A percentile compares a stretch with the other conserved stretches of the same genome.
Conservation (phyloP, 441 rosid species). For the Hura crepitans region DNA sequence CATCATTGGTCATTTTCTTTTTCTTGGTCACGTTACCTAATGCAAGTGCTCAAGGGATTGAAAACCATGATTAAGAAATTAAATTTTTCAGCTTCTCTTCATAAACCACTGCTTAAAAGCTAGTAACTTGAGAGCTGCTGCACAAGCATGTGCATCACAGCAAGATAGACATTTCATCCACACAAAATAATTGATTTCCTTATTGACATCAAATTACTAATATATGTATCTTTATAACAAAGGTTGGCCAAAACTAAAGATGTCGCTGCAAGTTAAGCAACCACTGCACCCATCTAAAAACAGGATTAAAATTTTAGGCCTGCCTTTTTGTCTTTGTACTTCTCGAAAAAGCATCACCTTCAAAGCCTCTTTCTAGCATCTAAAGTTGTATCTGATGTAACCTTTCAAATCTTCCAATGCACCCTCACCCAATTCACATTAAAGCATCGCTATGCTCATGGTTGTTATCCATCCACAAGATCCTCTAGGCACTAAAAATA, state of each 20-base stretch:
- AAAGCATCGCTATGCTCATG: neutral
- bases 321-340: neutral
- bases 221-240: neutral
- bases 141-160: neutral
- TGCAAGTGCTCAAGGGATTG: neutral
- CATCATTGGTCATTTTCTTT: neutral
- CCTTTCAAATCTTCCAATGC: neutral
- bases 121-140: neutral
- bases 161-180: neutral
- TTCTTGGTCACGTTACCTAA: no score
- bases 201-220: neutral
- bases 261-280: neutral
- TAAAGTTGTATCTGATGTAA: neutral
- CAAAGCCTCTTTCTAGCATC: neutral
- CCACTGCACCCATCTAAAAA: neutral
- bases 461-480: neutral
- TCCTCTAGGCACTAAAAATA: neutral
- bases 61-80: neutral
- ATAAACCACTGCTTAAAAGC: neutral
- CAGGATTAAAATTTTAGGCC: neutral
- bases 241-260: neutral
- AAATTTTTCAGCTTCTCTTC: neutral
- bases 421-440: neutral
- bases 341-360: neutral
- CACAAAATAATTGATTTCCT: neutral